Evolutionary conservation across 73 alveolate genomes (phyloP), one percentile per base, ranked within the genome.

Genomic region (Tetrahymena thermophila): DNA sequence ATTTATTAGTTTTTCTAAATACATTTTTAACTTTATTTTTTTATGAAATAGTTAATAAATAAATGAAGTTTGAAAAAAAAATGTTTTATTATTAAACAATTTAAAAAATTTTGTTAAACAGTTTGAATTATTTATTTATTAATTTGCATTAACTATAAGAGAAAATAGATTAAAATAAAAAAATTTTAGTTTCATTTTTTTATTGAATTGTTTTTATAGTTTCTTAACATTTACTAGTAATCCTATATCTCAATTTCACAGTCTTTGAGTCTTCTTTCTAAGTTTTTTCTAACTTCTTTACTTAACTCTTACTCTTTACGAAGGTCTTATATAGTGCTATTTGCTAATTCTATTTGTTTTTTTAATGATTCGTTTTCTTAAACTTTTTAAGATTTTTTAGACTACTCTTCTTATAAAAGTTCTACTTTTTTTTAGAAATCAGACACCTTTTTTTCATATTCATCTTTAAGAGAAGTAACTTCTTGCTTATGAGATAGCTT

Each of bases 161-260:
- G 6, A 14, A 14, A 50, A 50, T 50, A 50, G 31, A 16, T 0
- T 3, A 50, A 14, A 19, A 2, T 50, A 2, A 14, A 71, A 71
- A 71, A 71, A 71, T 1, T 19, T 71, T 34, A 71, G n/a, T 17
- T n/a, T 71, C 89, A 71, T 71, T 71, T 71, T 71, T 71, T 85
- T 3, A 95, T 31, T 85, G 95, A 85, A 85, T 50, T 95, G 14
- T 95, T 95, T 50, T 94, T 93, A 44, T 85, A 95, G 83, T 43
- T 94, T 85, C 95, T 85, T n/a, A 85, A 83, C 85, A 50, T 95
- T 95, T 95, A 84, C 58, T 95, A 43, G 38, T 85, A 89, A 44
- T 95, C 96, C 28, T 85, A 37, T n/a, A 95, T 95, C 11, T 56
- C 43, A 4, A 85, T 89, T 35, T 95, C 96, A 55, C 94, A 95